A percentile compares a stretch with the other conserved stretches of the same genome.
These are phyloP conservation scores for Claviceps pazoutovae DNA, from an alignment of 2,329 filamentous ascomycete genomes.

Conservation along the genomic window DNA sequence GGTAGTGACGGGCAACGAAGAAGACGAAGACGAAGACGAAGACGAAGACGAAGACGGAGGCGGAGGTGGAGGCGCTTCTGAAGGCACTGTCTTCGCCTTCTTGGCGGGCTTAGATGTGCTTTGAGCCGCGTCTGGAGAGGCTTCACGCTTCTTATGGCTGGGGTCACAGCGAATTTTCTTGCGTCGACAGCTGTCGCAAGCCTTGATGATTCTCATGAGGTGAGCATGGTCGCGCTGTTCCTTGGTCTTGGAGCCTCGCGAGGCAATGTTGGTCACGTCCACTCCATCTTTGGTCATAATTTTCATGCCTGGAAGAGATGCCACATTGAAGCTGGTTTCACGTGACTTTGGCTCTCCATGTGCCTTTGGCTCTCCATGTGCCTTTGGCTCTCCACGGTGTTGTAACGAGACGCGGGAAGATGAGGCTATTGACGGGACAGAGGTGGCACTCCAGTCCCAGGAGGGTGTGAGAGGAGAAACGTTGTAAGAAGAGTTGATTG, in stretches of 20 bases:
- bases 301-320: slow-evolving; percentile 47
- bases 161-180: slow-evolving; percentile 53
- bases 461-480: slow-evolving; percentile 35
- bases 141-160: slow-evolving; percentile 37
- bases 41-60: slow-evolving; percentile 7
- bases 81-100: slow-evolving; percentile 21
- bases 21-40: slow-evolving; percentile 13
- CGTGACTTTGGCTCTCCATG: slow-evolving; percentile 8
- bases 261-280: slow-evolving; percentile 49
- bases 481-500: slow-evolving; percentile 32
- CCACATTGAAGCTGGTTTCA: slow-evolving; percentile 26
- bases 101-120: slow-evolving; percentile 24
- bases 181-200: slow-evolving; percentile 46
- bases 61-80: slow-evolving; percentile 11
- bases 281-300: slow-evolving; percentile 50
- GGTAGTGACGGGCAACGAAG: slow-evolving; percentile 2
- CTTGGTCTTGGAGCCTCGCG: slow-evolving; percentile 50
- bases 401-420: slow-evolving; percentile 18
- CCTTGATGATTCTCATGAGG: slow-evolving; percentile 53
- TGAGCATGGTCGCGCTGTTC: slow-evolving; percentile 55
- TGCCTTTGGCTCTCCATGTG: slow-evolving; percentile 1
- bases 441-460: slow-evolving; percentile 29
- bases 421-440: slow-evolving; percentile 10
- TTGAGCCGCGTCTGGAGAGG: slow-evolving; percentile 18
- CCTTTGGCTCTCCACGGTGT: slow-evolving; percentile 14